Percentiles rank a stretch among this genome's conserved stretches.
phyloP scores from a whole-genome alignment of 148 eudicot genomes.

The Pharnaceum exiguum region DNA sequence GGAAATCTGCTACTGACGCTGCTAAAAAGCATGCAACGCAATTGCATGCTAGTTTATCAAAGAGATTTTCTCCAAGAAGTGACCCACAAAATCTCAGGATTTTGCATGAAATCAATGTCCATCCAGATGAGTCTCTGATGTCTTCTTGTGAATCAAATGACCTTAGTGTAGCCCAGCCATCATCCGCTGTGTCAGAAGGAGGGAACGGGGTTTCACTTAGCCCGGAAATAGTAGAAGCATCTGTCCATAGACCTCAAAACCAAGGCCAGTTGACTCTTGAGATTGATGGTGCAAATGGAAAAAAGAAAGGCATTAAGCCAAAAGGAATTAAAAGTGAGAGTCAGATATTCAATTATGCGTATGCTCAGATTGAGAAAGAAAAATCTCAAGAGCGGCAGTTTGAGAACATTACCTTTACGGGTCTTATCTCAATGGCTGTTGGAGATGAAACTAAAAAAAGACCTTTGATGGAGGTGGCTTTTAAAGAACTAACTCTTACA shows the following conservation, averaged over 20 bases:
- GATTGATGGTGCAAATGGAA: conserved; percentile 25
- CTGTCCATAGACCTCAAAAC: conserved; percentile 27
- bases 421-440: conserved; percentile 52
- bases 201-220: conserved; percentile 18
- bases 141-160: conserved; percentile 16
- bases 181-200: conserved; percentile 27
- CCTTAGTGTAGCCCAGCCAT: conserved; percentile 19
- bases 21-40: conserved; percentile 52
- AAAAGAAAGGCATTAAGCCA: conserved; percentile 31
- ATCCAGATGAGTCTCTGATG: conserved; percentile 18
- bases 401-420: conserved; percentile 48
- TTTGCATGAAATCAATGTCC: conserved; percentile 21
- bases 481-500: conserved; percentile 57
- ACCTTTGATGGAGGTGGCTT: conserved; percentile 53
- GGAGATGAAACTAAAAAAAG: conserved; percentile 40
- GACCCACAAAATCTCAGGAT: conserved; percentile 27
- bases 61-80: conserved; percentile 45
- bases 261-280: conserved; percentile 31
- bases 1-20: conserved; percentile 72
- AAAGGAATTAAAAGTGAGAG: conserved; percentile 47
- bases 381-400: conserved; percentile 40
- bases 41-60: conserved; percentile 53
- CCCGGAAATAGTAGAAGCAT: conserved; percentile 14
- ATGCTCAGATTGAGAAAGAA: conserved; percentile 75
- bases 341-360: conserved; percentile 69